Evolutionary conservation across 225 moss, liverwort and hornwort species (phyloP).

Genomic region (Sphagnum tenellum): DNA sequence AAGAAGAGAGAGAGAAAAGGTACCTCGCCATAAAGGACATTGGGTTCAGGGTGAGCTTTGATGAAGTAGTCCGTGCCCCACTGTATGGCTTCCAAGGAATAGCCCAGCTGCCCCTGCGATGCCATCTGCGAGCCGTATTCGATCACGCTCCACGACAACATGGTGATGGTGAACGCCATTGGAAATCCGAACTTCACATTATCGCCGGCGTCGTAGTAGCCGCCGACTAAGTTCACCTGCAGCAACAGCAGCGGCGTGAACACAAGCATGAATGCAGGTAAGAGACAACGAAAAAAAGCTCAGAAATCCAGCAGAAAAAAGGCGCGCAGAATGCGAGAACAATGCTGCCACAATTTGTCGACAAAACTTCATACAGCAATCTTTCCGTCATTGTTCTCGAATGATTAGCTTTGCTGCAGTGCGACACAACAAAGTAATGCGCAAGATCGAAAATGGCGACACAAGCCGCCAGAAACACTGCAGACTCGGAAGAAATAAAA

Average conservation of each 20-base stretch:
- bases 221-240: constrained; percentile 45
- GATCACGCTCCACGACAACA: constrained; percentile 46
- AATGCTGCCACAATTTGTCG: neutral
- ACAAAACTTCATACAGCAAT: neutral
- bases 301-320: neutral
- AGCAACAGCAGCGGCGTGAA: neutral
- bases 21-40: constrained; percentile 47
- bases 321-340: neutral
- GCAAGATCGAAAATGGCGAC: no score
- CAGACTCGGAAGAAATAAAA: no score
- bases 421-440: no score
- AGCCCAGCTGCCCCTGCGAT: constrained; percentile 17
- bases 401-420: no score
- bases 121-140: constrained; percentile 26
- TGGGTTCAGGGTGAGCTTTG: constrained; percentile 39
- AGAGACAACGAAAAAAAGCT: neutral
- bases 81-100: constrained; percentile 37
- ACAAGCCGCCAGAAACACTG: no score
- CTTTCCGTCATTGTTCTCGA: no score
- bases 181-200: constrained; percentile 54
- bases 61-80: constrained; percentile 61
- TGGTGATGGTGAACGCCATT: constrained; percentile 55
- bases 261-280: no score
- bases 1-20: neutral
- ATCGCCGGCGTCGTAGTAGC: constrained; percentile 60